Percentiles rank a stretch among this genome's conserved stretches.
These are phyloP conservation scores for Populus hybrid DNA, from an alignment of 441 rosid species.

Conservation along the genomic window DNA sequence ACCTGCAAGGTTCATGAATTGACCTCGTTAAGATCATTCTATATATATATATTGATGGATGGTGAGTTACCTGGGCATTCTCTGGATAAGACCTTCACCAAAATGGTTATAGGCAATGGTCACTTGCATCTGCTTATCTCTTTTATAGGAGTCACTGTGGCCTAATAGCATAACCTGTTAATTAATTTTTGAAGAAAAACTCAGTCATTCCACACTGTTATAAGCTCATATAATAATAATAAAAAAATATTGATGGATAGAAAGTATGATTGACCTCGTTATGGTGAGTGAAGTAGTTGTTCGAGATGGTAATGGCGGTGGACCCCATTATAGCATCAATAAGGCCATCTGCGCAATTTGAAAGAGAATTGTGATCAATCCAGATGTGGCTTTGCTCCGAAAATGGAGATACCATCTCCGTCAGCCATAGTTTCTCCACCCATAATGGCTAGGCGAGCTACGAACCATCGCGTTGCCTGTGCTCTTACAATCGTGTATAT, in stretches of 20 bases:
- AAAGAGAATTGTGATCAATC: conserved; percentile 86
- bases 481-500: conserved; percentile 86
- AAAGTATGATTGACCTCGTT: conserved; percentile 44
- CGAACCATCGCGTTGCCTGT: conserved; percentile 89
- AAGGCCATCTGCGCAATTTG: conserved; percentile 80
- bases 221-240: neutral
- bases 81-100: conserved; percentile 91
- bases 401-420: conserved; percentile 90
- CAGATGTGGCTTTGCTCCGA: conserved; percentile 82
- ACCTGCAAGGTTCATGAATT: conserved; percentile 42
- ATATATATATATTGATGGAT: neutral
- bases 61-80: conserved; percentile 83
- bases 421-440: conserved; percentile 80
- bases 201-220: neutral
- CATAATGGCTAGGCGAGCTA: conserved; percentile 70
- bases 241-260: neutral
- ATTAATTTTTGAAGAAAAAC: neutral
- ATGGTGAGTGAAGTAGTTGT: conserved; percentile 87
- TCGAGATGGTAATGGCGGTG: conserved; percentile 83
- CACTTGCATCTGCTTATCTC: conserved; percentile 91
- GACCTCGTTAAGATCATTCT: neutral
- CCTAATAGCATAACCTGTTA: conserved; percentile 84
- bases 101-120: conserved; percentile 96
- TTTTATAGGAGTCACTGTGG: conserved; percentile 65
- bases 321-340: conserved; percentile 85